phyloP scores from a whole-genome alignment of 1,284 basidiomycete species.

The Puccinia polysora region DNA sequence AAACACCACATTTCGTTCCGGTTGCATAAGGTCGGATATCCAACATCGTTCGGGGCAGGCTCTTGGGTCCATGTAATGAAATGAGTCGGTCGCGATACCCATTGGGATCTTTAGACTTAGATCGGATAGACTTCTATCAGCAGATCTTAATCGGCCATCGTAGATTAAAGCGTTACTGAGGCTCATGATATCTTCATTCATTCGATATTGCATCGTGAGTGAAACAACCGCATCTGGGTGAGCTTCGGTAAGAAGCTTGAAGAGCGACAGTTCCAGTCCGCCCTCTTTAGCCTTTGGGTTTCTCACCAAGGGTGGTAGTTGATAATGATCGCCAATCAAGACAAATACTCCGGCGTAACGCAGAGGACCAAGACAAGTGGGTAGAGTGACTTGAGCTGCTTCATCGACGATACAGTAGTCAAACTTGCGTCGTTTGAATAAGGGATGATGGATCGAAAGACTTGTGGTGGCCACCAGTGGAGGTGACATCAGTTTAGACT shows the following conservation, averaged over 20 bases:
- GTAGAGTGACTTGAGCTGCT: conserved; percentile 93
- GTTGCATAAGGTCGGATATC: conserved; percentile 62
- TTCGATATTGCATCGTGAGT: conserved; percentile 83
- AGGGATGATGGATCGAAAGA: conserved; percentile 78
- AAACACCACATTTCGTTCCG: conserved; percentile 72
- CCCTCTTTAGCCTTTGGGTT: conserved; percentile 72
- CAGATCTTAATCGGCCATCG: conserved; percentile 69
- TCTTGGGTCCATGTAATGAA: not conserved
- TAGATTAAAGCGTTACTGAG: conserved; percentile 89
- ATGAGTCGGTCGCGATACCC: not conserved
- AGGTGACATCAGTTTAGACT: conserved; percentile 72
- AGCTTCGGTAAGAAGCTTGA: conserved; percentile 76
- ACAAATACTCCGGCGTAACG: conserved; percentile 85
- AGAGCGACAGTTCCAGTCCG: conserved; percentile 83
- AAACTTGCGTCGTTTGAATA: conserved; percentile 78
- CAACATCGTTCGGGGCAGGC: conserved; percentile 59
- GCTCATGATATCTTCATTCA: conserved; percentile 94
- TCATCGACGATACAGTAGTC: conserved; percentile 99
- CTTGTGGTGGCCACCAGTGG: conserved; percentile 94
- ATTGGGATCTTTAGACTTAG: conserved; percentile 61
- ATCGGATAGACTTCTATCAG: conserved; percentile 66
- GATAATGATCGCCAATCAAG: conserved; percentile 93
- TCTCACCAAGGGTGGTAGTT: conserved; percentile 77
- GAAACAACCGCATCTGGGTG: conserved; percentile 78
- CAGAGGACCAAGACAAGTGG: conserved; percentile 87